phyloP scores from a whole-genome alignment of 2,329 filamentous ascomycete genomes.

The Ophiostoma sp. region DNA sequence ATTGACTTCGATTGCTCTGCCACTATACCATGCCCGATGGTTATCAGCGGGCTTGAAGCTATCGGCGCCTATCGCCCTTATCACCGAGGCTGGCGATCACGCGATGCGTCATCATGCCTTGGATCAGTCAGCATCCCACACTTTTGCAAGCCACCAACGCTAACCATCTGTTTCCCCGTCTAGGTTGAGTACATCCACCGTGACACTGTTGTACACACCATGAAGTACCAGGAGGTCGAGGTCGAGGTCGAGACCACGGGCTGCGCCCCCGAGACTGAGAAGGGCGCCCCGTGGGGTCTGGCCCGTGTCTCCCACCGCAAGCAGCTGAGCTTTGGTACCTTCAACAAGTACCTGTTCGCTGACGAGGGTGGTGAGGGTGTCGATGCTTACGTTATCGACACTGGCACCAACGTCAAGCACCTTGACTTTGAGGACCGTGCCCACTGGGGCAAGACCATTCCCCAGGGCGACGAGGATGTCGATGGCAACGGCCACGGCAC shows the following conservation, averaged over 20 bases:
- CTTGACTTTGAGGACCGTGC: slow-evolving; percentile 97
- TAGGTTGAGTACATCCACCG: slow-evolving; percentile 96
- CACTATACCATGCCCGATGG: background rate
- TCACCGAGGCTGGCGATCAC: slow-evolving; percentile 21
- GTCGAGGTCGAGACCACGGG: slow-evolving; percentile 31
- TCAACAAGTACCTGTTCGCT: slow-evolving; percentile 97
- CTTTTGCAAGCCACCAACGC: background rate
- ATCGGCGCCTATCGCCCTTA: slow-evolving; percentile 5
- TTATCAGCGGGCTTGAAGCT: background rate
- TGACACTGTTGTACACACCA: slow-evolving; percentile 85
- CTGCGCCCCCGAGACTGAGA: slow-evolving; percentile 64
- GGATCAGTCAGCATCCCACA: background rate
- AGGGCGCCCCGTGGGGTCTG: slow-evolving; percentile 96
- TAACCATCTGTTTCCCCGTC: background rate
- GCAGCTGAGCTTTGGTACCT: slow-evolving; percentile 78
- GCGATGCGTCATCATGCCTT: slow-evolving; percentile 19
- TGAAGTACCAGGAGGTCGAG: slow-evolving; percentile 47
- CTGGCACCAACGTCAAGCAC: slow-evolving; percentile 87
- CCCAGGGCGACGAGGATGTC: slow-evolving; percentile 71
- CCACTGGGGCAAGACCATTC: slow-evolving; percentile 95
- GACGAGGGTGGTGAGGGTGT: slow-evolving; percentile 91
- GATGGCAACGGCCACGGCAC: slow-evolving; percentile 99
- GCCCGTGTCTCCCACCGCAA: slow-evolving; percentile 96
- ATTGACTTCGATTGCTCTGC: background rate
- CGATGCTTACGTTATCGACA: slow-evolving; percentile 98